Evolutionary conservation across 768 basidiomycete species (phyloP).

Genomic region (Leccinum rimulosum): DNA sequence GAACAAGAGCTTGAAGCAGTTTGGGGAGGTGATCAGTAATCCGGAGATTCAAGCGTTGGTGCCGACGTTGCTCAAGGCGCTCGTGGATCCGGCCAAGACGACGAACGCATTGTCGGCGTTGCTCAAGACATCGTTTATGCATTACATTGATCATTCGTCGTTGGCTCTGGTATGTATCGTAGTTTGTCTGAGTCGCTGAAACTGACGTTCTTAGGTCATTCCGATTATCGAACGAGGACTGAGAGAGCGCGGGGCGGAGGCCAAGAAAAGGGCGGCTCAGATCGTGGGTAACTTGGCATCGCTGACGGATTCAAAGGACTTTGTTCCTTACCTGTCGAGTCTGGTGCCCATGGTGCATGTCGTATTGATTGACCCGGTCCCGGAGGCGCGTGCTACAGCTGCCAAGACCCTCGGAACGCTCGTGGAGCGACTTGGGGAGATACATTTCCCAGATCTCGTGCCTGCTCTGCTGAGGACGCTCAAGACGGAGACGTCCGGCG

Average conservation of each 20-base stretch:
- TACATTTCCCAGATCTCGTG: conserved; percentile 93
- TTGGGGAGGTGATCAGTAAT: conserved; percentile 97
- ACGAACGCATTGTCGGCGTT: conserved; percentile 80
- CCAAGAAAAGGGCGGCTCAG: conserved; percentile 92
- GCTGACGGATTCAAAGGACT: conserved; percentile 85
- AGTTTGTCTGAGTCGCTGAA: not conserved
- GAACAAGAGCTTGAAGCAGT: conserved; percentile 94
- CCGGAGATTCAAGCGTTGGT: conserved; percentile 94
- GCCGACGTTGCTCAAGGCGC: conserved; percentile 85
- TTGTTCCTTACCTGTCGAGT: conserved; percentile 81
- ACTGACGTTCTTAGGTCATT: conserved; percentile 58
- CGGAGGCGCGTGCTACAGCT: conserved; percentile 95
- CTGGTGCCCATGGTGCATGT: conserved; percentile 88
- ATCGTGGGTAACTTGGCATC: conserved; percentile 97
- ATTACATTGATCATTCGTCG: conserved; percentile 97
- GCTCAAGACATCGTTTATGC: conserved; percentile 93
- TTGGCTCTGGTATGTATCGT: conserved; percentile 69
- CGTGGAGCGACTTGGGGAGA: conserved; percentile 94
- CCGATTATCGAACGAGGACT: conserved; percentile 94
- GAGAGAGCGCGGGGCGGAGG: conserved; percentile 88
- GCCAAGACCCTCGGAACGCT: conserved; percentile 95
- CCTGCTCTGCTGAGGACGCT: conserved; percentile 84
- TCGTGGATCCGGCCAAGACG: conserved; percentile 93
- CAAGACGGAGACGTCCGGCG: conserved; percentile 90
- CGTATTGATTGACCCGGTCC: conserved; percentile 95